Conservation (phyloP, 257 asterid species). For the Solanum clarkiae region DNA sequence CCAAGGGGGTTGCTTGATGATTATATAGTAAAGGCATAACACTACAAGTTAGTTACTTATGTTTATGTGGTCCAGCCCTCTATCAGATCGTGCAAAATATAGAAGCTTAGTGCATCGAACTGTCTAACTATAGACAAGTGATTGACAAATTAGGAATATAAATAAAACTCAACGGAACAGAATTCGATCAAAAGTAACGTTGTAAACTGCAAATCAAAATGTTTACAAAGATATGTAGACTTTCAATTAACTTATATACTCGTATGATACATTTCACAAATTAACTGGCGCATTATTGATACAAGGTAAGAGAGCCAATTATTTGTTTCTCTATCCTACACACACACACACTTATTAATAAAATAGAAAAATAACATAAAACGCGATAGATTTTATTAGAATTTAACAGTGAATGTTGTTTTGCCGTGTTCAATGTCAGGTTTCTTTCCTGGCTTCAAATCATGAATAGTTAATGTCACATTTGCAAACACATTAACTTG, state of each 20-base stretch:
- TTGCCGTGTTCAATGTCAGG: slow-evolving; percentile 17
- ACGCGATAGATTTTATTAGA: background rate
- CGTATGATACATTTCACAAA: background rate
- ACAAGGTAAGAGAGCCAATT: background rate
- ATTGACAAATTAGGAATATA: background rate
- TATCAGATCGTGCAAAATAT: too few species aligned
- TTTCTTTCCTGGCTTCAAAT: slow-evolving; percentile 18
- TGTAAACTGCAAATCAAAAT: background rate
- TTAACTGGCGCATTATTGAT: background rate
- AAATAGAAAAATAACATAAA: background rate
- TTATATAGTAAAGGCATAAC: too few species aligned
- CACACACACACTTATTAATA: background rate
- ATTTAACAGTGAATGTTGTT: background rate
- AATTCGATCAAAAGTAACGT: background rate
- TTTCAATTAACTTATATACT: background rate
- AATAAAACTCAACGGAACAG: background rate
- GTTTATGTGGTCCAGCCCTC: too few species aligned
- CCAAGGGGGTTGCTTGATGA: too few species aligned
- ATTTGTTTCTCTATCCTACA: background rate
- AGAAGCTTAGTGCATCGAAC: background rate
- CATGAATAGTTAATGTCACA: slow-evolving; percentile 25
- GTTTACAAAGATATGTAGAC: background rate
- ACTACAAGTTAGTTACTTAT: too few species aligned
- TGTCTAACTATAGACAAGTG: too few species aligned
- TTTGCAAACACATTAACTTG: slow-evolving; percentile 15